Percentiles rank a stretch among this genome's conserved stretches.
phyloP scores from a whole-genome alignment of 2,329 filamentous ascomycete species.

The Endocalyx cinctus region DNA sequence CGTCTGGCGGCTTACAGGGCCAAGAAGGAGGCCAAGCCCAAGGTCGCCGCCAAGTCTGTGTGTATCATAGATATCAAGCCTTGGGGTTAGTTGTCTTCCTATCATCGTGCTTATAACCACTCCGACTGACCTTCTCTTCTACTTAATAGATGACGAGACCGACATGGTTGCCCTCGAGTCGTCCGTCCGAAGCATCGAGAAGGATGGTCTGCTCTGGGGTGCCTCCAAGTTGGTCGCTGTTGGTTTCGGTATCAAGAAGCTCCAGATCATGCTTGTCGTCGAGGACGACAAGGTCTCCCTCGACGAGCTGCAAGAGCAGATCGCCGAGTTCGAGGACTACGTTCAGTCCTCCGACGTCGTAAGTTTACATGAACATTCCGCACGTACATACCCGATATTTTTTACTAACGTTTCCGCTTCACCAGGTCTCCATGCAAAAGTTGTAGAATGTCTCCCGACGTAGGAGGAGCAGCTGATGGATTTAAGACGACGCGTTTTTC shows the following conservation, averaged over 20 bases:
- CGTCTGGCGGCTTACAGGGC: slow-evolving; percentile 89
- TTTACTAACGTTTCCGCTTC: too few species aligned
- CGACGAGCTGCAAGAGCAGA: slow-evolving; percentile 81
- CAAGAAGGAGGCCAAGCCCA: slow-evolving; percentile 93
- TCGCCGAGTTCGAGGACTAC: slow-evolving; percentile 81
- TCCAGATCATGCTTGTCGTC: slow-evolving; percentile 96
- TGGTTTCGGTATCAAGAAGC: slow-evolving; percentile 98
- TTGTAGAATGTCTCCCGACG: slow-evolving; percentile 56
- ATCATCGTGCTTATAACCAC: too few species aligned
- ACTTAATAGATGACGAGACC: slow-evolving; percentile 86
- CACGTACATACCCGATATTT: slow-evolving; percentile 8
- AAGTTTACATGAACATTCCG: slow-evolving; percentile 26
- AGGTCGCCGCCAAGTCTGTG: slow-evolving; percentile 91
- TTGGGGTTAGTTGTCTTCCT: slow-evolving; percentile 67
- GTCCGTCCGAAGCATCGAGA: slow-evolving; percentile 76
- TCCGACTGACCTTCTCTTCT: too few species aligned
- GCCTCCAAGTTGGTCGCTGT: slow-evolving; percentile 82
- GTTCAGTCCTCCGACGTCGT: slow-evolving; percentile 91
- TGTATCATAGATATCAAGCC: slow-evolving; percentile 97
- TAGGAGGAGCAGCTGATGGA: slow-evolving; percentile 13
- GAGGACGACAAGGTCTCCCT: slow-evolving; percentile 95
- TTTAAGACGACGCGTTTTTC: too few species aligned
- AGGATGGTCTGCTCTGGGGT: slow-evolving; percentile 97
- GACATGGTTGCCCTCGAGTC: slow-evolving; percentile 79
- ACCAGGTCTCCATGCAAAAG: slow-evolving; percentile 76